These are phyloP conservation scores for Jamesozyma gamospora DNA, from an alignment of 805 yeast genomes.

Conservation along the genomic window DNA sequence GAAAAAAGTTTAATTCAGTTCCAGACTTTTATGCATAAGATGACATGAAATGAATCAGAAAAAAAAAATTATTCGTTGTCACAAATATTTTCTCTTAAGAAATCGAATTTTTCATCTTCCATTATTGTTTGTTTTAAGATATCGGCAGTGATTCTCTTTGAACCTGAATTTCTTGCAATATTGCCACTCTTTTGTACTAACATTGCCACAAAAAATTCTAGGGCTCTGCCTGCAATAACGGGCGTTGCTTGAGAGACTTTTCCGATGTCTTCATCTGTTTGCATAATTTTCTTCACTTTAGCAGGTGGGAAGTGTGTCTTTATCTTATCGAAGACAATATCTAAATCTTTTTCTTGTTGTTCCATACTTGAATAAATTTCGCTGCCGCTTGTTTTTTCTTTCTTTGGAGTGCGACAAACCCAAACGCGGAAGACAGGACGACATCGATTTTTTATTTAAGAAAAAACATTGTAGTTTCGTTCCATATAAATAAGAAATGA, in stretches of 20 bases:
- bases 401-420: no score
- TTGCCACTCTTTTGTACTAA: conserved; percentile 74
- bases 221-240: conserved; percentile 90
- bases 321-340: conserved; percentile 32
- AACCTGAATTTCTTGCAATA: conserved; percentile 66
- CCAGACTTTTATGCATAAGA: background rate
- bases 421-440: no score
- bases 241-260: conserved; percentile 99
- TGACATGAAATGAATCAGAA: no score
- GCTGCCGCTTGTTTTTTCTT: background rate
- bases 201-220: conserved; percentile 84
- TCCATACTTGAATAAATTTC: no score
- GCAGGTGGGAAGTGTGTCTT: conserved; percentile 88
- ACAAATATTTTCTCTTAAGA: conserved; percentile 54
- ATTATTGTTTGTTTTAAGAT: conserved; percentile 78
- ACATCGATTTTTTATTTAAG: no score
- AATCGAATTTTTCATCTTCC: conserved; percentile 85
- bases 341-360: conserved; percentile 6
- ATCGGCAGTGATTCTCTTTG: conserved; percentile 71
- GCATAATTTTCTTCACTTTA: conserved; percentile 92
- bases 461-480: no score
- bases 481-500: no score
- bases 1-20: background rate
- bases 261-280: conserved; percentile 95
- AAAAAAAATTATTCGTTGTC: no score